Evolutionary conservation across 148 eudicot species (phyloP).

Genomic region (Talinum fruticosum): DNA sequence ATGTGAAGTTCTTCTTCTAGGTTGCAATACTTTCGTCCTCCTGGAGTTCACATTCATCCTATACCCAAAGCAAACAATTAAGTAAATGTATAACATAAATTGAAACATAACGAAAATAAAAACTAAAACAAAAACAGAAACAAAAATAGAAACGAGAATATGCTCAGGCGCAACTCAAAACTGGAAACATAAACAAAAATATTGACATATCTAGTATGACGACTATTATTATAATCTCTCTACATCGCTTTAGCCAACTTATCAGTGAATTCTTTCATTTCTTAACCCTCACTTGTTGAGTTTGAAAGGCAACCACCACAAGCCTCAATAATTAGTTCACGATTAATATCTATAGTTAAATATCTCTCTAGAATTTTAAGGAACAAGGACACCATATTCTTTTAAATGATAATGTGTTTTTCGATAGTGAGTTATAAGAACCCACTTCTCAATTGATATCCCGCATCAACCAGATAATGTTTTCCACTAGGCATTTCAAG

Average conservation of each 20-base stretch:
- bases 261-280: neutral
- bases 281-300: neutral
- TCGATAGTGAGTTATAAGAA: neutral
- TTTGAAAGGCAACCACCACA: neutral
- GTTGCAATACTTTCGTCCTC: neutral
- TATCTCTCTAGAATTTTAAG: neutral
- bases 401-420: too few species aligned
- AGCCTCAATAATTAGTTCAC: neutral
- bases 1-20: neutral
- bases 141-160: too few species aligned
- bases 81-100: neutral
- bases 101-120: neutral
- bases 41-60: neutral
- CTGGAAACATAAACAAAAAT: neutral
- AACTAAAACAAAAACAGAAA: neutral
- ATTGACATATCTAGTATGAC: neutral
- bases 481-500: neutral
- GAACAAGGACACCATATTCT: neutral
- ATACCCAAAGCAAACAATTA: neutral
- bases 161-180: neutral
- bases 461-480: neutral
- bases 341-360: neutral
- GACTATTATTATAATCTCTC: neutral
- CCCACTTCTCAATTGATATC: neutral
- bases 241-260: neutral